Base-by-base conservation (phyloP, 305 asterid species). In the Nicotiana rustica region DNA sequence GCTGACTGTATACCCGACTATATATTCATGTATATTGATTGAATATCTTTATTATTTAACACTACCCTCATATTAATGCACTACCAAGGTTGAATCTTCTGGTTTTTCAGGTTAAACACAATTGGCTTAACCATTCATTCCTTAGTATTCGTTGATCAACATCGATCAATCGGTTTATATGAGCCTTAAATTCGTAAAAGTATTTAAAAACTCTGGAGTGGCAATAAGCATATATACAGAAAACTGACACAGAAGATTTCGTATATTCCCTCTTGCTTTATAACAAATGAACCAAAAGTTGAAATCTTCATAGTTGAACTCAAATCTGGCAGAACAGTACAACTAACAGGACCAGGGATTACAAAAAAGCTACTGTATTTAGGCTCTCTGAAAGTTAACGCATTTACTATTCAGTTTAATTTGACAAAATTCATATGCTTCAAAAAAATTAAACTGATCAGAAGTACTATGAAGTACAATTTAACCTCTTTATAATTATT, bases 61-160 rank as follows among this genome's bases (percentile, higher is more conserved):
- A n/a, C 29, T 38, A 10, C n/a, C 2, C 77, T n/a, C 77, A 69
- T 18, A 33, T 33, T 33, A 38, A 67, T 69, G 77, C 77, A 69
- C 57, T 0, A 41, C n/a, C 77, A 69, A 8, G 35, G 36, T 41
- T 18, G n/a, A 4, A 41, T 61, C 2, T 61, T 19, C 12, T 61
- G 62, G 14, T 9, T 18, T 69, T 69, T 69, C 59, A 38, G 57
- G 18, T 38, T 21, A 38, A 69, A 69, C 59, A 69, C 33, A 41
- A 56, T 69, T 69, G 5, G 57, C 77, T n/a, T 69, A 6, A 14
- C 35, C 71, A 13, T 14, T 33, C 31, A 61, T 57, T 57, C 9
- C 21, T 25, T 25, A 25, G 62, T 14, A 10, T 29, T 12, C 41
- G 7, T 7, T 15, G 75, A 33, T 35, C 21, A 67, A 17, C 14